These are phyloP conservation scores for Chalciporus chontae DNA, from an alignment of 768 basidiomycete species.

Conservation along the genomic window DNA sequence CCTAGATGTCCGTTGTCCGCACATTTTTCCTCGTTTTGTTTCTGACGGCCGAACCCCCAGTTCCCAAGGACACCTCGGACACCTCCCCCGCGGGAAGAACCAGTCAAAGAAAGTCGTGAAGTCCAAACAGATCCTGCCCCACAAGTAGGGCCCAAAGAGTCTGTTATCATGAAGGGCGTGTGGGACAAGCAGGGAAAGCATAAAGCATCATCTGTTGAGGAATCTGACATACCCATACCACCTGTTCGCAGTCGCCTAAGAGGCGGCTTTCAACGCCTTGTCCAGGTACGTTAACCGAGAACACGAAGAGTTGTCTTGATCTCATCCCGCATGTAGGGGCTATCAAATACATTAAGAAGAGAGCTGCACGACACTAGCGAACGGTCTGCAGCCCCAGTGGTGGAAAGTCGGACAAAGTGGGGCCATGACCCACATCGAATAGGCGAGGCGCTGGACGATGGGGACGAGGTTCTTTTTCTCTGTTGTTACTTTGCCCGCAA, in stretches of 20 bases:
- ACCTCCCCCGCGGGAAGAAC: conserved; percentile 1
- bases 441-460: conserved; percentile 9
- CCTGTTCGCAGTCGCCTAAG: conserved; percentile 3
- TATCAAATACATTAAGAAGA: neutral
- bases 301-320: neutral
- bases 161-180: conserved; percentile 3
- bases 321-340: conserved; percentile 5
- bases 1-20: conserved; percentile 11
- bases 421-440: neutral
- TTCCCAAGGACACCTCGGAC: conserved; percentile 11
- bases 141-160: neutral
- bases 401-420: neutral
- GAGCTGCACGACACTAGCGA: neutral
- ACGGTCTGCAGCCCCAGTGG: neutral
- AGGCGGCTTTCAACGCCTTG: conserved; percentile 12
- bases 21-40: neutral
- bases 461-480: conserved; percentile 19
- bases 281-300: conserved; percentile 9
- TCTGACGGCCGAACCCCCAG: conserved; percentile 8
- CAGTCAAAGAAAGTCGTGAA: neutral
- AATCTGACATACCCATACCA: neutral
- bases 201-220: neutral
- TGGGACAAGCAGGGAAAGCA: conserved; percentile 12
- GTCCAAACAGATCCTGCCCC: conserved; percentile 8
- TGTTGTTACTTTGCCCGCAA: conserved; percentile 28